These are phyloP conservation scores for Cladophialophora exuberans DNA, from an alignment of 2,329 filamentous ascomycete genomes.

Conservation along the genomic window DNA sequence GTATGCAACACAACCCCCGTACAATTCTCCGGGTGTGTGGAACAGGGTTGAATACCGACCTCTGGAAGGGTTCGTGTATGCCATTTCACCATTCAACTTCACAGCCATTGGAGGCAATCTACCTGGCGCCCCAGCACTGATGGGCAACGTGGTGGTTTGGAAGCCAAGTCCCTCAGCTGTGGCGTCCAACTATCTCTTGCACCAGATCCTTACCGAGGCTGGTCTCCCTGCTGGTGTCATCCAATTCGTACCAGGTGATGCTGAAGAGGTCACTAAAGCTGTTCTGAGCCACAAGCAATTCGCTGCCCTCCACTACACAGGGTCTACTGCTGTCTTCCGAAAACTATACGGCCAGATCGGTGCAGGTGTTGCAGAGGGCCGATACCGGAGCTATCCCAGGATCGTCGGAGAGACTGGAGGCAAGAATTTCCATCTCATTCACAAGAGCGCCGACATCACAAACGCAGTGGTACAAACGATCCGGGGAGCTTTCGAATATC, in stretches of 20 bases:
- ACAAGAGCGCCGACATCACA: constrained; percentile 69
- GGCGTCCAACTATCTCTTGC: constrained; percentile 80
- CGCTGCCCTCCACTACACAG: constrained; percentile 83
- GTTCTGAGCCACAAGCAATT: constrained; percentile 75
- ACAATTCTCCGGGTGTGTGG: constrained; percentile 84
- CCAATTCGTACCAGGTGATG: constrained; percentile 84
- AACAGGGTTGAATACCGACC: constrained; percentile 83
- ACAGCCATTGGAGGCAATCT: constrained; percentile 89
- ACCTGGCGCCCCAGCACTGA: constrained; percentile 73
- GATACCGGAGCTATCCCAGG: constrained; percentile 76
- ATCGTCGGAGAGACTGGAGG: constrained; percentile 83
- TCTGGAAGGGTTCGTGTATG: constrained; percentile 88
- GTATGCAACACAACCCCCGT: constrained; percentile 82
- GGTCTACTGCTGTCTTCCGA: constrained; percentile 83
- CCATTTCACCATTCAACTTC: constrained; percentile 89
- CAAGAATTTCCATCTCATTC: constrained; percentile 83
- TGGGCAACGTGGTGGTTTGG: constrained; percentile 91
- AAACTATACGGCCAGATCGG: constrained; percentile 83
- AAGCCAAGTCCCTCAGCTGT: constrained; percentile 84
- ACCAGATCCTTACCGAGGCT: constrained; percentile 85
- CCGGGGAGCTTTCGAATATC: constrained; percentile 79
- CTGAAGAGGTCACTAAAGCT: constrained; percentile 74
- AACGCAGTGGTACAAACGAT: constrained; percentile 77
- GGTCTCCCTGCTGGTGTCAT: constrained; percentile 83
- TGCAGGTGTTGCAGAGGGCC: constrained; percentile 73